Evolutionary conservation across 768 basidiomycete genomes (phyloP).

Genomic region (Rhodotorula kratochvilovae): DNA sequence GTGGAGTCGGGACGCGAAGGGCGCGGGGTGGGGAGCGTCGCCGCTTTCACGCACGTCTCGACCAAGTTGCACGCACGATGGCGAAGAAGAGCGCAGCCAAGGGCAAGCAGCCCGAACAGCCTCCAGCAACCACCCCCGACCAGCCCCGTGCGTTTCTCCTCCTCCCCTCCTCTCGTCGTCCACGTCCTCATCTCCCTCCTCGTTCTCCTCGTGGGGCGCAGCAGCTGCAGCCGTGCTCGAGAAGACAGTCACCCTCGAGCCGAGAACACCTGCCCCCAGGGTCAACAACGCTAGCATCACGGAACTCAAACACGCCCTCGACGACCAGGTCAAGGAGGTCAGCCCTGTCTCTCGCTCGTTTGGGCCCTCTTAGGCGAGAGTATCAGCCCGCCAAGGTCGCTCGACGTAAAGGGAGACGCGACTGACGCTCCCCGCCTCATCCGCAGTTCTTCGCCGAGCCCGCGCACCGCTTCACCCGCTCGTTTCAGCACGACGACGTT

Average conservation of each 20-base stretch:
- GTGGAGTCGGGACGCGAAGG: too few relatives aligned
- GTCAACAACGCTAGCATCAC: conserved; percentile 56
- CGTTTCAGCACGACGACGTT: conserved; percentile 80
- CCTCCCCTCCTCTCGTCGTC: neutral
- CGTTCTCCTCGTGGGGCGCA: neutral
- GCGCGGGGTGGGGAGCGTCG: too few relatives aligned
- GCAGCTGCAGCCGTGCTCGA: neutral
- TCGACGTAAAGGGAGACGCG: too few relatives aligned
- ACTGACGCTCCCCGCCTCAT: too few relatives aligned
- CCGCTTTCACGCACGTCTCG: neutral
- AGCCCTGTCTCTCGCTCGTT: conserved; percentile 41
- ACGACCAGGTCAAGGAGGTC: conserved; percentile 87
- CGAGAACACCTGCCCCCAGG: conserved; percentile 38
- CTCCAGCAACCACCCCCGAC: neutral
- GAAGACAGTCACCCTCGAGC: neutral
- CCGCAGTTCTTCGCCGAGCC: conserved; percentile 73
- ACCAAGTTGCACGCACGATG: neutral
- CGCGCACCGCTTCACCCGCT: conserved; percentile 71
- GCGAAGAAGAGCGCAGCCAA: neutral
- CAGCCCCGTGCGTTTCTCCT: neutral
- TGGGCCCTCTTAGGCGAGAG: too few relatives aligned
- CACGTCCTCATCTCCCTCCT: neutral
- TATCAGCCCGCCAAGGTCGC: neutral
- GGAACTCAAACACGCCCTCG: conserved; percentile 59
- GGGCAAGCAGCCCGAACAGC: neutral